These are phyloP conservation scores for Venturia carpophila DNA, from an alignment of 2,329 filamentous ascomycete genomes.

Conservation along the genomic window DNA sequence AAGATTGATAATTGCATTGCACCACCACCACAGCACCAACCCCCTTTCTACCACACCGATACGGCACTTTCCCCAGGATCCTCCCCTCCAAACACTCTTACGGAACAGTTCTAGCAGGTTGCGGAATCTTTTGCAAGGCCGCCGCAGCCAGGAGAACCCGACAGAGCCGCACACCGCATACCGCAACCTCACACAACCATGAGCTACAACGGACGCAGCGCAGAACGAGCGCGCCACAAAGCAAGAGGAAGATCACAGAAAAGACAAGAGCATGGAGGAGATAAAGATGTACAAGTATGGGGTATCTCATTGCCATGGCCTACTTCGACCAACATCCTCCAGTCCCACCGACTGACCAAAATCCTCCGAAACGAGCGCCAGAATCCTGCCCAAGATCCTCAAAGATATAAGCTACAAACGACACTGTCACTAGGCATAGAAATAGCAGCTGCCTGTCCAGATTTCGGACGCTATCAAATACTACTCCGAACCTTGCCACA, in stretches of 20 bases:
- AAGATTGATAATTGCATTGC: background rate
- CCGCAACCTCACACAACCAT: background rate
- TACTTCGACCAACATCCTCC: background rate
- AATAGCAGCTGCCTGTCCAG: background rate
- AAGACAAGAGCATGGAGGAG: background rate
- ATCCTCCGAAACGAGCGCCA: background rate
- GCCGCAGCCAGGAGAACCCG: background rate
- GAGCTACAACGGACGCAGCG: background rate
- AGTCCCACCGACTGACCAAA: background rate
- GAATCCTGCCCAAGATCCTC: background rate
- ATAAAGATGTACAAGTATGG: background rate
- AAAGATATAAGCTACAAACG: background rate
- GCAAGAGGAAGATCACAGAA: background rate
- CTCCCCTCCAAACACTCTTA: background rate
- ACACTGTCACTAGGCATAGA: background rate
- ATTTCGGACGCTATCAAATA: constrained; percentile 13
- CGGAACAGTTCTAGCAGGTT: background rate
- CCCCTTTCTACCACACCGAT: background rate
- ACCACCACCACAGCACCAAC: background rate
- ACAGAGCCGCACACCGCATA: background rate
- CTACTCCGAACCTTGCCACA: background rate
- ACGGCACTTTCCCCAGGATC: background rate
- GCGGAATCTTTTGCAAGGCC: background rate
- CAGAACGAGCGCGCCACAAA: background rate
- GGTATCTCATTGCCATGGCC: constrained; percentile 10